Evolutionary conservation across 1,284 basidiomycete species (phyloP), one percentile per base, ranked within the genome.

Genomic region (Leccinum proliferum): DNA sequence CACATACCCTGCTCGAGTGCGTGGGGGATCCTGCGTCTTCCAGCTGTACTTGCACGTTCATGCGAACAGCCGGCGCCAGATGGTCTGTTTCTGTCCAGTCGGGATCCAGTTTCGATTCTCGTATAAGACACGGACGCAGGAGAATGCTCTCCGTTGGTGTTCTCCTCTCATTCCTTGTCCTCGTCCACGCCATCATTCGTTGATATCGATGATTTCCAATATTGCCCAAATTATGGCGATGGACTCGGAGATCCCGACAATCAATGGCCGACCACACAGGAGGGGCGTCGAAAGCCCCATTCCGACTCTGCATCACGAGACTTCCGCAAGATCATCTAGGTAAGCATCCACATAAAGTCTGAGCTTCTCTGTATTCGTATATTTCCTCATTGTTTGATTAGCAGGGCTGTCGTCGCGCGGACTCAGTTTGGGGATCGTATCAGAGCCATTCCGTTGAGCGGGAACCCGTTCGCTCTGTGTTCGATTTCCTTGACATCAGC

Each of bases 401-500:
- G 55, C 25, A 55, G 63, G 64, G 6, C 39, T 57, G 25, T 43
- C 60, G 14, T 59, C 34, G 34, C 64, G 5, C 64, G 63, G 32
- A 37, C 12, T 57, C 68, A 65, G 5, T 25, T 59, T 32, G 60
- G 61, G 25, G 62, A 65, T 5, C 64, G 59, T 35, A 57, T 52
- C 4, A 63, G 70, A 55, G 69, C 69, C 72, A 64, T 35, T 62
- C 66, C 7, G n/a, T 37, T 9, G 71, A 72, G 11, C 66, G 68
- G 35, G 70, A 69, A 29, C 43, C 70, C 2, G 65, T 69, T n/a
- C 70, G 67, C 3, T 71, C 70, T 14, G 68, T 74, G 1, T 72
- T 72, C 25, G 72, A 72, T 57, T 64, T 74, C 58, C 73, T 72
- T 60, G 65, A 68, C 32, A 65, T 71, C 14, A 57, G 56, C 3